Evolutionary conservation across 805 yeast genomes (phyloP), one percentile per base, ranked within the genome.

Genomic region (Schwanniomyces polymorphus): DNA sequence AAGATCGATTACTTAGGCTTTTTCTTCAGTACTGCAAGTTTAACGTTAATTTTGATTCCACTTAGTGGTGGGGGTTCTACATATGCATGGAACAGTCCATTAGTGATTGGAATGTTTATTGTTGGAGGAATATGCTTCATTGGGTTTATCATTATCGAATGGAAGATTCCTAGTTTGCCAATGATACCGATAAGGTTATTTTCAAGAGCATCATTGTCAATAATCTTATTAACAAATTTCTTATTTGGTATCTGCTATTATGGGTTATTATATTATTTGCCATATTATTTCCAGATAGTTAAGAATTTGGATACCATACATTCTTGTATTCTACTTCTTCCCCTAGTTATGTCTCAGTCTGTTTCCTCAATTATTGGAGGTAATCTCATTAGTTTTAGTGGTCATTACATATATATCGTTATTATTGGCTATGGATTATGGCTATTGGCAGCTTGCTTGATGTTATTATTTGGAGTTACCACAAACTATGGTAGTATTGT

Each of bases 1-100:
- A 73, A 70, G 29, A 74, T 81, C 38, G 89, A 84, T 60, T 78
- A 74, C 51, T 52, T 64, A 7, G 89, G 89, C 0, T 70, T 80
- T 38, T 51, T 77, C 26, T 62, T 78, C 11, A 41, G 39, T 14
- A 67, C 83, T 4, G 69, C 79, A 1, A 75, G 79, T 0, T 67
- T 75, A 25, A 76, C 81, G 0, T 59, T 82, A 3, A 55, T 83
- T 12, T 67, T 82, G 41, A 69, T 83, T n/a, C 84, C 85, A 2
- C 59, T 82, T 17, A 74, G 76, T 51, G 84, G 85, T 14, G 90
- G 89, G 29, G 89, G 89, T 2, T 66, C 78, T 7, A 66, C 76
- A 9, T 82, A 74, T 57, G 60, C 68, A 0, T 86, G 91, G 91
- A 54, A 73, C 53, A 76, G 72, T 44, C 46, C 67, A 0, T 41